A percentile compares a stretch with the other conserved stretches of the same genome.
phyloP scores from a whole-genome alignment of 768 basidiomycete genomes.

The Pholiota molesta region DNA sequence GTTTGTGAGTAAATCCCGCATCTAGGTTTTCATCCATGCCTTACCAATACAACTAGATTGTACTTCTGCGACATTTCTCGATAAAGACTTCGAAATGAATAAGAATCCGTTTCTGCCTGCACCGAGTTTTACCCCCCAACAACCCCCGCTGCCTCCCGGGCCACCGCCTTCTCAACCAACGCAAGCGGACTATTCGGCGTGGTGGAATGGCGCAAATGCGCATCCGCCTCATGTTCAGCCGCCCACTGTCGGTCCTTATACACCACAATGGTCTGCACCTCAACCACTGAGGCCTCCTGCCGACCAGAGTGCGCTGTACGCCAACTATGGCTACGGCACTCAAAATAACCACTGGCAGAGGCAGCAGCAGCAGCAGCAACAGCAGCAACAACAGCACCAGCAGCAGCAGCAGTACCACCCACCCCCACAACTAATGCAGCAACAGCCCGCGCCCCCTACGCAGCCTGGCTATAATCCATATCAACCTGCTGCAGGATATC shows the following conservation, averaged over 20 bases:
- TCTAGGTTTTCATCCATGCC: not conserved
- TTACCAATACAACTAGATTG: not conserved
- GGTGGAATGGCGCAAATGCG: slow-evolving; percentile 61
- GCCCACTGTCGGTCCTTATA: slow-evolving; percentile 52
- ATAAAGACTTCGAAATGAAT: slow-evolving; percentile 54
- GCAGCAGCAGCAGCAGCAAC: slow-evolving; percentile 62
- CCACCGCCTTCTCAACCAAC: slow-evolving; percentile 70
- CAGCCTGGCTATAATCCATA: slow-evolving; percentile 77
- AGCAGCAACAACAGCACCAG: slow-evolving; percentile 43
- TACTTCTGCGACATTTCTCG: slow-evolving; percentile 5
- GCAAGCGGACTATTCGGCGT: slow-evolving; percentile 76
- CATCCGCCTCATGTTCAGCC: slow-evolving; percentile 56
- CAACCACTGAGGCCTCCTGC: slow-evolving; percentile 70
- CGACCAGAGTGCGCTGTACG: slow-evolving; percentile 85
- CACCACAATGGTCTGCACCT: slow-evolving; percentile 67
- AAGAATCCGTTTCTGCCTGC: slow-evolving; percentile 83
- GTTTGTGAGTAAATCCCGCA: not conserved
- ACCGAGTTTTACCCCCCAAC: slow-evolving; percentile 67
- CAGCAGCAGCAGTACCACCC: slow-evolving; percentile 55
- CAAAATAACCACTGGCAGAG: slow-evolving; percentile 65
- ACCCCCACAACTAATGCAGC: slow-evolving; percentile 56
- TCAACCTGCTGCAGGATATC: slow-evolving; percentile 73
- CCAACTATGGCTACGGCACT: slow-evolving; percentile 89
- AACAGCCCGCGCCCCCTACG: slow-evolving; percentile 54
- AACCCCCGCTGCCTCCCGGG: slow-evolving; percentile 81